These are phyloP conservation scores for Pascua sp. DNA, from an alignment of 1,284 basidiomycete genomes.

Conservation along the genomic window DNA sequence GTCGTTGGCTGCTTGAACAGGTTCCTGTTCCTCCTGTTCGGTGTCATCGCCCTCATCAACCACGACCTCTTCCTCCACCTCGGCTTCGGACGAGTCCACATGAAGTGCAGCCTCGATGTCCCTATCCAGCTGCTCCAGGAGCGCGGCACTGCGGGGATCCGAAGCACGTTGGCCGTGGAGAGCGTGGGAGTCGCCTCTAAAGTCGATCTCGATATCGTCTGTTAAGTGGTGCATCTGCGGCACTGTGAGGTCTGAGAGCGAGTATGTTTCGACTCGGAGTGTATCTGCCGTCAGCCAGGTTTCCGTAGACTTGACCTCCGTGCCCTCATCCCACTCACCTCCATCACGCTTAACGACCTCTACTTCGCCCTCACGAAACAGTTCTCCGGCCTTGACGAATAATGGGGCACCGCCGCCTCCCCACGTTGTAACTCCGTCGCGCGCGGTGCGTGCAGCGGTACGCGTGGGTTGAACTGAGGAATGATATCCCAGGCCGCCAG, in stretches of 20 bases:
- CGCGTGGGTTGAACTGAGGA: slow-evolving; percentile 4
- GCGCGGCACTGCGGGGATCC: too few species aligned
- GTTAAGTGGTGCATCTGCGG: slow-evolving; percentile 33
- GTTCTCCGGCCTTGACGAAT: slow-evolving; percentile 49
- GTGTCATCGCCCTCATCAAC: not conserved
- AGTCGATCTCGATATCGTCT: slow-evolving; percentile 34
- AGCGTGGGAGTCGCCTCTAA: not conserved
- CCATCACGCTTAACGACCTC: slow-evolving; percentile 33
- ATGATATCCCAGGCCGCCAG: slow-evolving; percentile 33
- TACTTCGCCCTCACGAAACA: slow-evolving; percentile 47
- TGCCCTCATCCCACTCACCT: slow-evolving; percentile 21
- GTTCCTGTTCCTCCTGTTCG: not conserved
- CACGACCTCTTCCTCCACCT: not conserved
- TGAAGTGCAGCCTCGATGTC: too few species aligned
- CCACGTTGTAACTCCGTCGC: slow-evolving; percentile 26
- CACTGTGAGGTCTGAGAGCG: slow-evolving; percentile 33
- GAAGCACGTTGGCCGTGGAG: too few species aligned
- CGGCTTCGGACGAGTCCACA: too few species aligned
- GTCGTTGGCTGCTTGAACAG: too few species aligned
- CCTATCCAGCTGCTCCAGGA: too few species aligned
- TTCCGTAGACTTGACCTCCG: too few species aligned
- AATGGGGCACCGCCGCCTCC: slow-evolving; percentile 42
- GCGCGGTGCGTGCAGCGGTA: slow-evolving; percentile 9
- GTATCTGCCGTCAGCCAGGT: slow-evolving; percentile 8
- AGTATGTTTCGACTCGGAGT: slow-evolving; percentile 23